phyloP scores from a whole-genome alignment of 345 rosid species.

The Salix koriyanagi region DNA sequence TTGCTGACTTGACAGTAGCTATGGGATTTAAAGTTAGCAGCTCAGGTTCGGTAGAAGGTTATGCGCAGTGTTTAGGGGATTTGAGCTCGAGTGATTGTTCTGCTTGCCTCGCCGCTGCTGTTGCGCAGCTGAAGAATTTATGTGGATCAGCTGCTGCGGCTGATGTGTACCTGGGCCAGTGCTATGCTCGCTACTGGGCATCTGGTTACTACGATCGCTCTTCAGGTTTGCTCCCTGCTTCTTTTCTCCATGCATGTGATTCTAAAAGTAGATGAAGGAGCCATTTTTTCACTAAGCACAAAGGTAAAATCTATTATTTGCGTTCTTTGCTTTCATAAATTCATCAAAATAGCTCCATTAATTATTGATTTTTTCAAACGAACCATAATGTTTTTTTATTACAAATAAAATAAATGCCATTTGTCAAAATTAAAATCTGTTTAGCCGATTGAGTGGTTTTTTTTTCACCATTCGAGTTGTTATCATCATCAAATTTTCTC shows the following conservation, averaged over 20 bases:
- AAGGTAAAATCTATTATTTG: too few species aligned
- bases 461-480: too few species aligned
- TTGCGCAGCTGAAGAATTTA: constrained; percentile 51
- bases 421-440: too few species aligned
- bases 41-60: constrained; percentile 77
- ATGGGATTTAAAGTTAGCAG: constrained; percentile 66
- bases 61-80: constrained; percentile 86
- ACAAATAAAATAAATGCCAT: too few species aligned
- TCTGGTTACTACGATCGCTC: constrained; percentile 67
- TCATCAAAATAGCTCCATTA: too few species aligned
- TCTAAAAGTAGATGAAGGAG: background rate
- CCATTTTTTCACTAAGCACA: background rate
- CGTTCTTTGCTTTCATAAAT: too few species aligned
- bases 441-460: too few species aligned
- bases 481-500: too few species aligned
- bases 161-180: constrained; percentile 74
- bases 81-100: constrained; percentile 58
- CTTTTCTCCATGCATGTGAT: background rate
- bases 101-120: constrained; percentile 56
- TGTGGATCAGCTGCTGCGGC: constrained; percentile 87
- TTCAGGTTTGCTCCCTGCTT: constrained; percentile 42
- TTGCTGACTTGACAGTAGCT: constrained; percentile 56
- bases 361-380: too few species aligned
- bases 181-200: constrained; percentile 85
- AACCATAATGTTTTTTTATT: too few species aligned